These are phyloP conservation scores for Phoma sp. DNA, from an alignment of 2,329 filamentous ascomycete genomes.

Conservation along the genomic window DNA sequence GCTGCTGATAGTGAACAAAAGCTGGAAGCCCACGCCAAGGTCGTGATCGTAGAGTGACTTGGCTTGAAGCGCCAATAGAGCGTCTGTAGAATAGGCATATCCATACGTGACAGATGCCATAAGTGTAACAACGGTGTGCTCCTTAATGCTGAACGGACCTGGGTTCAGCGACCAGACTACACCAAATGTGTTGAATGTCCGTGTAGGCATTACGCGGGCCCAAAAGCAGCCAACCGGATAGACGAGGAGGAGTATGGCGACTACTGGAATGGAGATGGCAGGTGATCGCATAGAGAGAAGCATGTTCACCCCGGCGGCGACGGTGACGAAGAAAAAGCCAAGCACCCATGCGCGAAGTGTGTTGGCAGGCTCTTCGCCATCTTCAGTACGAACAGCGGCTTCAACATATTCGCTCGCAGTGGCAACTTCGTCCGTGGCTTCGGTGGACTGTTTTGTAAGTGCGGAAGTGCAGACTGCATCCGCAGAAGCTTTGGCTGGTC, in stretches of 20 bases:
- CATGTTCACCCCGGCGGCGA: slow-evolving; percentile 37
- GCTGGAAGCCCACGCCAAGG: slow-evolving; percentile 30
- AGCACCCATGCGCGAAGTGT: slow-evolving; percentile 44
- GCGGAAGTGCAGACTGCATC: slow-evolving; percentile 2
- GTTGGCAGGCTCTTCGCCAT: slow-evolving; percentile 28
- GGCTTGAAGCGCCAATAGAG: slow-evolving; percentile 64
- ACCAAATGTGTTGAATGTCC: slow-evolving; percentile 59
- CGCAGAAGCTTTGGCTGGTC: slow-evolving; percentile 1
- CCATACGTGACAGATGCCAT: slow-evolving; percentile 65
- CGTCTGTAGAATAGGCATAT: slow-evolving; percentile 74
- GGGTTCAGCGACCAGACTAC: slow-evolving; percentile 64
- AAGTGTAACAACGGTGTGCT: slow-evolving; percentile 67
- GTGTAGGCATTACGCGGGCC: slow-evolving; percentile 63
- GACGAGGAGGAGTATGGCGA: slow-evolving; percentile 48
- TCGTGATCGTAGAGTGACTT: slow-evolving; percentile 74
- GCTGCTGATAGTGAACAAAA: slow-evolving; percentile 21
- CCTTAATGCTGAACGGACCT: slow-evolving; percentile 67
- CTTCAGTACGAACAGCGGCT: slow-evolving; percentile 6
- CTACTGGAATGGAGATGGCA: slow-evolving; percentile 34
- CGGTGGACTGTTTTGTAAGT: not conserved
- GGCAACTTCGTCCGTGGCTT: not conserved
- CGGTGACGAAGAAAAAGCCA: slow-evolving; percentile 32
- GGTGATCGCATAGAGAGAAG: slow-evolving; percentile 42
- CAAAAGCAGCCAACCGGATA: slow-evolving; percentile 57
- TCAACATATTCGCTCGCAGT: slow-evolving; percentile 7